Evolutionary conservation across 495 filamentous ascomycete species (phyloP).

Genomic region (Hapsidospora chrysogenum): DNA sequence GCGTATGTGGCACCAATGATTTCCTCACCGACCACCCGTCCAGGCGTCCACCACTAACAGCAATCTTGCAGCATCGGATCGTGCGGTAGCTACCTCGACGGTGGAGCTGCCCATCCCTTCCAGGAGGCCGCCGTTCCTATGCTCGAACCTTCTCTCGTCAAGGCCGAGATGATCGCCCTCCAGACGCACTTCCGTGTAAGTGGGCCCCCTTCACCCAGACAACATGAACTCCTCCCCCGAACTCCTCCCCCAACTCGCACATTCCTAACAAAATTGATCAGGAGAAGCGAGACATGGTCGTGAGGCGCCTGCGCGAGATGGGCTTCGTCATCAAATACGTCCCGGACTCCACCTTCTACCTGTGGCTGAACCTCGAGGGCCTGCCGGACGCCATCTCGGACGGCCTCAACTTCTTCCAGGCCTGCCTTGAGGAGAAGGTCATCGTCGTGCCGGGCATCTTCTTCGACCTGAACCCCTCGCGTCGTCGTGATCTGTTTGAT

Average conservation of each 20-base stretch:
- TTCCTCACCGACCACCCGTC: too few species aligned
- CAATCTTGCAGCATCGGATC: constrained; percentile 50
- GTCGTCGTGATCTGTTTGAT: constrained; percentile 81
- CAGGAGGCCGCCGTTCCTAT: constrained; percentile 86
- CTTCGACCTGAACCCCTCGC: constrained; percentile 82
- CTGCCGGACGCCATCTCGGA: constrained; percentile 68
- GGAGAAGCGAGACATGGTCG: constrained; percentile 79
- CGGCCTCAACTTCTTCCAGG: constrained; percentile 92
- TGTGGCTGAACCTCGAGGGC: constrained; percentile 39
- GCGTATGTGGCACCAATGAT: too few species aligned
- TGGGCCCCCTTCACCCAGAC: too few species aligned
- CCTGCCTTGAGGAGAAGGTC: constrained; percentile 78
- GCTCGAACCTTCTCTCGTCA: constrained; percentile 69
- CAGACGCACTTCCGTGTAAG: constrained; percentile 61
- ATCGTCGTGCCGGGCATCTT: constrained; percentile 93
- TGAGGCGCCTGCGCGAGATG: constrained; percentile 58
- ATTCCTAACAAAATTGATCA: too few species aligned
- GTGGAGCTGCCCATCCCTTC: constrained; percentile 87
- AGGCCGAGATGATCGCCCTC: constrained; percentile 75
- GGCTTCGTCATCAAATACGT: constrained; percentile 67
- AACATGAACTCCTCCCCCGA: too few species aligned
- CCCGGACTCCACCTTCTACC: constrained; percentile 86
- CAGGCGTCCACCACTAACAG: not conserved
- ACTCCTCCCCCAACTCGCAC: too few species aligned
- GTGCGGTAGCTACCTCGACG: constrained; percentile 90